These are phyloP conservation scores for Populus tomentosa DNA, from an alignment of 441 rosid species.

Conservation along the genomic window DNA sequence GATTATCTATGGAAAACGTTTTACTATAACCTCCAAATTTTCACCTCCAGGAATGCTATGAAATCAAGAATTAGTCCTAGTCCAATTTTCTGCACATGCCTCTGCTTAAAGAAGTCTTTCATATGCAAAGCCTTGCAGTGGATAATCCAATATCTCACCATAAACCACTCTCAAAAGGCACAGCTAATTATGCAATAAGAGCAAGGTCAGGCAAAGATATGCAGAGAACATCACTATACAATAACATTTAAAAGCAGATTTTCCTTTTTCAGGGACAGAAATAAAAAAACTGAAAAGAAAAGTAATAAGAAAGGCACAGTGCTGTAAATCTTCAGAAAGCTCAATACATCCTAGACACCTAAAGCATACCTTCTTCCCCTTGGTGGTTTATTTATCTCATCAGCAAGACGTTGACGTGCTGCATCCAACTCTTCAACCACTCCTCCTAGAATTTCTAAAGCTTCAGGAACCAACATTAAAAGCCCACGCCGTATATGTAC, in stretches of 20 bases:
- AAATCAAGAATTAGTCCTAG: slow-evolving; percentile 5
- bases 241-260: background rate
- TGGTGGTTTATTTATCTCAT: slow-evolving; percentile 88
- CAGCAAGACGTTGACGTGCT: slow-evolving; percentile 64
- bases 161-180: slow-evolving; percentile 1
- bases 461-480: slow-evolving; percentile 87
- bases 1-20: background rate
- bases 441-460: slow-evolving; percentile 81
- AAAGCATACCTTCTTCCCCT: slow-evolving; percentile 80
- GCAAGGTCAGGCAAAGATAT: slow-evolving; percentile 1
- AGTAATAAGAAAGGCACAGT: slow-evolving; percentile 5
- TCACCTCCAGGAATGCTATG: background rate
- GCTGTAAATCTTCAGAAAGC: slow-evolving; percentile 9
- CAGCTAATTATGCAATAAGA: background rate
- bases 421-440: slow-evolving; percentile 73
- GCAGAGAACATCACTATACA: background rate
- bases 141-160: background rate
- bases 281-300: background rate
- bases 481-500: slow-evolving; percentile 77
- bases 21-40: slow-evolving; percentile 7
- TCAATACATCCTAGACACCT: slow-evolving; percentile 1
- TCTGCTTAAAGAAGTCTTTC: background rate
- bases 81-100: background rate
- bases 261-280: background rate
- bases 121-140: slow-evolving; percentile 3